Percentiles rank a stretch among this genome's conserved stretches.
Conservation (phyloP, 2,329 filamentous ascomycete species). For the Xylariaceae sp. region DNA sequence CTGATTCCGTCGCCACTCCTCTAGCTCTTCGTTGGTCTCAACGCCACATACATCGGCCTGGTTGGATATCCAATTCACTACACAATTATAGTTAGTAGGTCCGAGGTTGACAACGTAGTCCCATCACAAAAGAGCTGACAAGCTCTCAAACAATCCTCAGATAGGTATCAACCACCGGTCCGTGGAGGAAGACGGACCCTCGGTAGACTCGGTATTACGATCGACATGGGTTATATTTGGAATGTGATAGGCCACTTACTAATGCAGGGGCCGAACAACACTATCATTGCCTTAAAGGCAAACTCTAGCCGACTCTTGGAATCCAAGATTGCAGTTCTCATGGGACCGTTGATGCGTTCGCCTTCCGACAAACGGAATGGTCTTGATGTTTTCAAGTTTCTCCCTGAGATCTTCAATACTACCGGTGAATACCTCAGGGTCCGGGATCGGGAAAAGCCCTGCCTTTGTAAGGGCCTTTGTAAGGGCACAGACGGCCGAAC, state of each 20-base stretch:
- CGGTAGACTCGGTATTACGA: too few species aligned
- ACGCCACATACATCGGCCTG: conserved; percentile 21
- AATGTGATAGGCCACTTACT: conserved; percentile 11
- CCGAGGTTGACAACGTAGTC: neutral
- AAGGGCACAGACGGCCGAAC: conserved; percentile 19
- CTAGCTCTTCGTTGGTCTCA: conserved; percentile 24
- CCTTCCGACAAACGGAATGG: conserved; percentile 19
- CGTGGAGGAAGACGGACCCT: too few species aligned
- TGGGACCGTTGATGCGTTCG: conserved; percentile 23
- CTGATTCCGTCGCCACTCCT: conserved; percentile 20
- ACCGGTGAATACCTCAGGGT: conserved; percentile 11
- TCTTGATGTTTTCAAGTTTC: conserved; percentile 17
- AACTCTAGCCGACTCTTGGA: conserved; percentile 7
- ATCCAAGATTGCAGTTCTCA: conserved; percentile 21
- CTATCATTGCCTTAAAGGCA: conserved; percentile 18
- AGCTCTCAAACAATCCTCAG: neutral
- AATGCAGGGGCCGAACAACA: conserved; percentile 11
- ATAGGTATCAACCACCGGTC: neutral
- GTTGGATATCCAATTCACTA: conserved; percentile 17
- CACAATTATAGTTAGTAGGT: neutral
- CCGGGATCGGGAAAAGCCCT: conserved; percentile 23
- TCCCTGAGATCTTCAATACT: conserved; percentile 21
- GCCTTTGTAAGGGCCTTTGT: conserved; percentile 13
- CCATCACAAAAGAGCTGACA: neutral
- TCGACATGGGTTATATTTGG: neutral